Percentiles rank a stretch among this genome's conserved stretches.
Conservation (phyloP, 2,329 filamentous ascomycete species). For the Sporothrix inflata region DNA sequence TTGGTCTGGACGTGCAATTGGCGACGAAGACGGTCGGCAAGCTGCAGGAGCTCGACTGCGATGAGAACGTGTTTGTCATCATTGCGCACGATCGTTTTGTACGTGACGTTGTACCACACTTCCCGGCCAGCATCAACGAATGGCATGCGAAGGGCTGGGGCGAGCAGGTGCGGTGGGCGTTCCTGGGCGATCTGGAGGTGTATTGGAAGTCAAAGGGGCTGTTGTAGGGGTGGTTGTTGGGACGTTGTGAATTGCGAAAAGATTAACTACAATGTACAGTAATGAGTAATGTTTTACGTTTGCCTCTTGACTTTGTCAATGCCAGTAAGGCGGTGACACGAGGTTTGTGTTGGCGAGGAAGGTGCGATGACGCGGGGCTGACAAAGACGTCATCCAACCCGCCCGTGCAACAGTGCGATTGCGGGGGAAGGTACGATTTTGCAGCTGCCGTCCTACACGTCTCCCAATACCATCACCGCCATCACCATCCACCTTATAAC, state of each 20-base stretch:
- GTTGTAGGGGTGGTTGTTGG: background rate
- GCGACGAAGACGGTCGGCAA: constrained; percentile 31
- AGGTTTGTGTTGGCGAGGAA: background rate
- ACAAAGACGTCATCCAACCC: constrained; percentile 15
- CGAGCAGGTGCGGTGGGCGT: constrained; percentile 33
- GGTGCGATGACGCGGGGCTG: constrained; percentile 11
- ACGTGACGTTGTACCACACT: constrained; percentile 30
- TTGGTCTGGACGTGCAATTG: constrained; percentile 20
- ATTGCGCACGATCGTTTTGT: constrained; percentile 34
- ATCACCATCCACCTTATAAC: background rate
- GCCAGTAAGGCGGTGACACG: background rate
- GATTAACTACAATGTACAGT: background rate
- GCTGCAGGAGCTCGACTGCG: constrained; percentile 33
- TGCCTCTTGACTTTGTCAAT: background rate
- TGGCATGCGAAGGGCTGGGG: constrained; percentile 32
- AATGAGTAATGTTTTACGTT: constrained; percentile 1
- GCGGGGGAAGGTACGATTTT: background rate
- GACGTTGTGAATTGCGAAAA: background rate
- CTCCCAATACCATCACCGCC: background rate
- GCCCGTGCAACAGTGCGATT: background rate
- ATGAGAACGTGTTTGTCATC: constrained; percentile 32
- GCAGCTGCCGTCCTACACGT: background rate
- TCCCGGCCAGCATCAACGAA: constrained; percentile 31
- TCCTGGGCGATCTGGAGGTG: constrained; percentile 31
- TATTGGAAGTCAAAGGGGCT: constrained; percentile 24